A percentile compares a stretch with the other conserved stretches of the same genome.
These are phyloP conservation scores for Tubosaeta brunneosetosa DNA, from an alignment of 768 basidiomycete genomes.

Conservation along the genomic window DNA sequence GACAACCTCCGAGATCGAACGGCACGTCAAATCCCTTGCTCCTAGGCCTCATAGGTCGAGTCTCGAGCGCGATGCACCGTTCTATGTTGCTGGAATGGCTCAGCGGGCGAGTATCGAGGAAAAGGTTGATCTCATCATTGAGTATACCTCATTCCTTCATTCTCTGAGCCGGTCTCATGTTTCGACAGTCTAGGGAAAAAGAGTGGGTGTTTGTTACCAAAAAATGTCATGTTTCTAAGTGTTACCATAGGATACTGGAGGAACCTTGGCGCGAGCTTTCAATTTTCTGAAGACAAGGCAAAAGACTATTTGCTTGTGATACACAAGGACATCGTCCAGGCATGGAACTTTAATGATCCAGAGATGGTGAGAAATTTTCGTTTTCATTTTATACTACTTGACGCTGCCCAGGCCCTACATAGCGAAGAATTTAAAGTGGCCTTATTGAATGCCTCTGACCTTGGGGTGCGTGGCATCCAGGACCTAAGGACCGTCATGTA, in stretches of 20 bases:
- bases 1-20: neutral
- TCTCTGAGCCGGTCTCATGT: neutral
- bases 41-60: neutral
- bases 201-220: neutral
- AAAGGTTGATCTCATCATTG: neutral
- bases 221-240: neutral
- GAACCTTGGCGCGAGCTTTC: neutral
- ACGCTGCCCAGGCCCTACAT: neutral
- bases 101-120: neutral
- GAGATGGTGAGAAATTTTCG: neutral
- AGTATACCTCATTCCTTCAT: neutral
- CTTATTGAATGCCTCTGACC: neutral
- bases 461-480: neutral
- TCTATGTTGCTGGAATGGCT: neutral
- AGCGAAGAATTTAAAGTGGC: neutral
- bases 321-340: neutral
- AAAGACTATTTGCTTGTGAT: neutral
- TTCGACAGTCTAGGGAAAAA: neutral
- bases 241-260: neutral
- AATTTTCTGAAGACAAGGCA: neutral
- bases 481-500: neutral
- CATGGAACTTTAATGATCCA: constrained; percentile 1
- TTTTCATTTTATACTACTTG: neutral
- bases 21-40: neutral
- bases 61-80: neutral